Evolutionary conservation across 495 filamentous ascomycete species (phyloP), one percentile per base, ranked within the genome.

Genomic region (Penicillium tannophilum): DNA sequence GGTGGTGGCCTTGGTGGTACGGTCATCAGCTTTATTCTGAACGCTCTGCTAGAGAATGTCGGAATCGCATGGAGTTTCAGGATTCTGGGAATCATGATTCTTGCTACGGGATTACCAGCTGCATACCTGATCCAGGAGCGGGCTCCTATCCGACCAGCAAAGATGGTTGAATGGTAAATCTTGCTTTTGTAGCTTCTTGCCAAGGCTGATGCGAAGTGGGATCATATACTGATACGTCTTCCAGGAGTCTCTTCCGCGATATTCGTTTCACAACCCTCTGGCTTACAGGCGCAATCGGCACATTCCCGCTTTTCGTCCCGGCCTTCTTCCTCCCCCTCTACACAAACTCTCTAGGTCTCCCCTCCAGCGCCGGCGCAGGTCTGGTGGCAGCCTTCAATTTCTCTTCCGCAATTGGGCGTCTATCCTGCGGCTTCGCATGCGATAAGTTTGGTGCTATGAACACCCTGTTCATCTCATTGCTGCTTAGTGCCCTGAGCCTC

Each of bases 221-320:
- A 28, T 4, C 33, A 11, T 36, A 36, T 36, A 46, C 43, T 23
- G 19, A 46, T 24, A 24, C 17, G 19, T 24, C 12, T 46, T 16
- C 17, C n/a, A 79, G 77, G 79, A 62, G 69, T 26, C 68, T 85
- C 16, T 82, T 86, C 59, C 74, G 72, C 16, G 75, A 81, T 55
- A 42, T 74, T 8, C 76, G 73, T 24, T 87, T 86, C 63, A 46
- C 68, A 6, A 69, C 79, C 0, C 68, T 87, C 30, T 86, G 86
- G 58, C 49, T 81, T 6, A 76, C 76, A 3, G 81, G 82, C 3
- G 81, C 79, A 3, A 80, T 86, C n/a, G 84, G 75, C 3, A 85
- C 82, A 19, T 87, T 87, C 62, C 79, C 84, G 0, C 75, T 86
- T 9, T 79, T 85, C 51, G 83, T 87, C 2, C 84, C 84, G 1